Conservation (phyloP, 2,329 filamentous ascomycete genomes). For the Penicillium concentricum region DNA sequence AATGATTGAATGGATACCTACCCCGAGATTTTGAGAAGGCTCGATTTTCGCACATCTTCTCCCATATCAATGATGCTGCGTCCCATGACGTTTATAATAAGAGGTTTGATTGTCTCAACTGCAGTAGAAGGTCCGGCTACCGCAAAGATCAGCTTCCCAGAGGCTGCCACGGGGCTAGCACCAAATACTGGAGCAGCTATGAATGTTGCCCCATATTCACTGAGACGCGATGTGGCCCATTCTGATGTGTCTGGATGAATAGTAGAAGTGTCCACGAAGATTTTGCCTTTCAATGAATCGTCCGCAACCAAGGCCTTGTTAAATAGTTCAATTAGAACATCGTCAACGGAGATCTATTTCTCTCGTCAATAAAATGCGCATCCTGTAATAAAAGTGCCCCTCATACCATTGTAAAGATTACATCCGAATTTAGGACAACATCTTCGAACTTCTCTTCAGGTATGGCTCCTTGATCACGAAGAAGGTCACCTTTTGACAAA, state of each 20-base stretch:
- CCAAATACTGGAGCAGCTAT: conserved; percentile 53
- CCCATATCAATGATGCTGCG: conserved; percentile 43
- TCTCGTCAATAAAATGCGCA: not conserved
- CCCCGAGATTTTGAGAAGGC: conserved; percentile 49
- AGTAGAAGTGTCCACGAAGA: conserved; percentile 52
- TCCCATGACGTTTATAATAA: conserved; percentile 40
- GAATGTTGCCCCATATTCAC: conserved; percentile 35
- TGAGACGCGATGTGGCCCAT: conserved; percentile 29
- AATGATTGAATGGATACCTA: conserved; percentile 16
- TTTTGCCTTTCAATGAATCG: conserved; percentile 36
- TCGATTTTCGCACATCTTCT: conserved; percentile 44
- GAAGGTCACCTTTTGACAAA: conserved; percentile 45
- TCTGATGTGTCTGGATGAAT: conserved; percentile 49
- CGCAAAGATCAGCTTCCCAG: conserved; percentile 50
- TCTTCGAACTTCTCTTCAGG: conserved; percentile 1
- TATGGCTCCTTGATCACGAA: not conserved
- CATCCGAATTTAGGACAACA: conserved; percentile 27
- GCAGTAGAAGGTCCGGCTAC: conserved; percentile 44
- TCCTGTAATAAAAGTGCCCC: not conserved
- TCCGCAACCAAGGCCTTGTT: conserved; percentile 18
- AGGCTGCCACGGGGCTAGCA: conserved; percentile 49
- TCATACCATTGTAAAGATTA: conserved; percentile 39
- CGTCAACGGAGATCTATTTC: conserved; percentile 45
- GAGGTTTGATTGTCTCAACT: conserved; percentile 38
- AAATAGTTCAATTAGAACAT: conserved; percentile 37